Evolutionary conservation across 1,139 yeast genomes (phyloP).

Genomic region (Hyphopichia wangnamkhiaoensis): DNA sequence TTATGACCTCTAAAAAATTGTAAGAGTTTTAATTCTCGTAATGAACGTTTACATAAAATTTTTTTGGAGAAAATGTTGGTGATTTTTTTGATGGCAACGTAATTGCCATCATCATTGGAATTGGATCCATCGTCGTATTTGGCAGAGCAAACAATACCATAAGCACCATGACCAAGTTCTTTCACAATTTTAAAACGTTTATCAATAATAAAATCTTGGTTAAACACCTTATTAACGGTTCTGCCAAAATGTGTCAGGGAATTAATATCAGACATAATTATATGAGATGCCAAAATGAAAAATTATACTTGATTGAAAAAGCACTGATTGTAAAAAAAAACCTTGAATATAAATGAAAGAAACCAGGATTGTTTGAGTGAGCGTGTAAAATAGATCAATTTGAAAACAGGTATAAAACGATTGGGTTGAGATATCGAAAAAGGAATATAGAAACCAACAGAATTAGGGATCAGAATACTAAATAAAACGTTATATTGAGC

Average conservation of each 20-base stretch:
- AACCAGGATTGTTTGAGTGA: too few species aligned
- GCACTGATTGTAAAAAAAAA: too few species aligned
- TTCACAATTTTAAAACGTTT: constrained; percentile 80
- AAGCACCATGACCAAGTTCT: constrained; percentile 96
- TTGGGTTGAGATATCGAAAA: too few species aligned
- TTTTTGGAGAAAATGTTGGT: constrained; percentile 89
- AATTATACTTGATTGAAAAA: too few species aligned
- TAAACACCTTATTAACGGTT: constrained; percentile 61
- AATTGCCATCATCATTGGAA: constrained; percentile 29
- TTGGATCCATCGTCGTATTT: constrained; percentile 71
- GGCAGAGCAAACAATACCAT: constrained; percentile 95
- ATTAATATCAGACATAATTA: constrained; percentile 1
- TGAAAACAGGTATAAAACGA: too few species aligned
- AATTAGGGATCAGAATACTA: too few species aligned
- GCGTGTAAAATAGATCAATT: too few species aligned
- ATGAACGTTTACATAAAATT: constrained; percentile 83
- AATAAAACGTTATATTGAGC: too few species aligned
- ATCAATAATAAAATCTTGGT: constrained; percentile 89
- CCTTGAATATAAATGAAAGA: too few species aligned
- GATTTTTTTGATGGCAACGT: constrained; percentile 90
- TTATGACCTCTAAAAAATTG: constrained; percentile 92
- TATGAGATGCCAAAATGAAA: background rate
- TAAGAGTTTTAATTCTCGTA: constrained; percentile 82
- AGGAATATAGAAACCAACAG: too few species aligned
- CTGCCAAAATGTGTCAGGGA: constrained; percentile 34